phyloP scores from a whole-genome alignment of 2,329 filamentous ascomycete genomes.

The Annulohypoxylon truncatum region DNA sequence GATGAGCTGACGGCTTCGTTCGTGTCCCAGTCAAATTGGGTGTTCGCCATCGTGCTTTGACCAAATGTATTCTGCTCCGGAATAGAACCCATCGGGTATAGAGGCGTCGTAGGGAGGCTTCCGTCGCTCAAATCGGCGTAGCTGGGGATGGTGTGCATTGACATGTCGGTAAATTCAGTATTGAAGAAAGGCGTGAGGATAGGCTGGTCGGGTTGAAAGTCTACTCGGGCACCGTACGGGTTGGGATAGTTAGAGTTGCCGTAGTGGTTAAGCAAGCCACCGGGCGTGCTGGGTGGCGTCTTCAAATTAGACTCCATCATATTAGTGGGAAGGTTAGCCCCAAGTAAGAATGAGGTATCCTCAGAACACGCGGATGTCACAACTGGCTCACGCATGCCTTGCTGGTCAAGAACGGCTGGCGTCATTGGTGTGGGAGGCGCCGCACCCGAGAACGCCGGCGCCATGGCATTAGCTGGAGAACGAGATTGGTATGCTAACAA shows the following conservation, averaged over 20 bases:
- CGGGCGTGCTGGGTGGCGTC: slow-evolving; percentile 66
- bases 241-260: slow-evolving; percentile 55
- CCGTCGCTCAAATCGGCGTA: slow-evolving; percentile 58
- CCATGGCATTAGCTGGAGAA: slow-evolving; percentile 55
- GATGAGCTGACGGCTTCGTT: slow-evolving; percentile 56
- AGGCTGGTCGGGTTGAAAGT: slow-evolving; percentile 59
- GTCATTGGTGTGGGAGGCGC: slow-evolving; percentile 64
- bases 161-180: slow-evolving; percentile 59
- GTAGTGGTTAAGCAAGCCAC: slow-evolving; percentile 58
- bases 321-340: slow-evolving; percentile 36
- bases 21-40: slow-evolving; percentile 65
- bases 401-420: slow-evolving; percentile 55
- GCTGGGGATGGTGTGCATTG: slow-evolving; percentile 55
- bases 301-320: slow-evolving; percentile 57
- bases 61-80: slow-evolving; percentile 52
- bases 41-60: slow-evolving; percentile 52
- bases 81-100: slow-evolving; percentile 58
- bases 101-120: slow-evolving; percentile 63
- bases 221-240: slow-evolving; percentile 38
- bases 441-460: slow-evolving; percentile 53
- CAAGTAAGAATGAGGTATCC: slow-evolving; percentile 50
- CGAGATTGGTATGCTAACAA: slow-evolving; percentile 57
- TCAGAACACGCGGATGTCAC: slow-evolving; percentile 55
- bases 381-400: slow-evolving; percentile 54
- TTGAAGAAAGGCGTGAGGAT: slow-evolving; percentile 63